A percentile compares a stretch with the other conserved stretches of the same genome.
These are phyloP conservation scores for Prosopis cineraria DNA, from an alignment of 306 rosid genomes.

Conservation along the genomic window DNA sequence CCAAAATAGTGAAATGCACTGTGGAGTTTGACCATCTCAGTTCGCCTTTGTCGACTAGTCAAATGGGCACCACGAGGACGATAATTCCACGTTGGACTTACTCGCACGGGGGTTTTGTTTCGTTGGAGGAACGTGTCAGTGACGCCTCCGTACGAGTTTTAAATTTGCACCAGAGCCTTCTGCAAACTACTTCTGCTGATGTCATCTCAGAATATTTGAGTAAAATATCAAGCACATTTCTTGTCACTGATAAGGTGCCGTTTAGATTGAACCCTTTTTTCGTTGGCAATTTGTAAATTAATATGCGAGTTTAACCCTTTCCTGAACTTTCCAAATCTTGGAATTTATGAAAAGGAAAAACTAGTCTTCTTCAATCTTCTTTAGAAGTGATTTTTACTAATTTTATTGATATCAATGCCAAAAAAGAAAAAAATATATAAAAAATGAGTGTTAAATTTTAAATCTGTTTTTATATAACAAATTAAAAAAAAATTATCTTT, in stretches of 20 bases:
- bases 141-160: constrained; percentile 31
- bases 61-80: constrained; percentile 21
- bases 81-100: constrained; percentile 20
- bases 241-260: too few species aligned
- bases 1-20: constrained; percentile 31
- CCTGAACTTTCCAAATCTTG: too few species aligned
- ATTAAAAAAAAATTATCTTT: too few species aligned
- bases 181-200: background rate
- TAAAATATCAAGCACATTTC: background rate
- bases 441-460: too few species aligned
- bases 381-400: too few species aligned
- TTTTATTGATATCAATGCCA: too few species aligned
- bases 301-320: background rate
- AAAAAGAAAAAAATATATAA: too few species aligned
- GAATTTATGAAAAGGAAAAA: too few species aligned
- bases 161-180: background rate
- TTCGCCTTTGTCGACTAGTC: constrained; percentile 30
- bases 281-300: background rate
- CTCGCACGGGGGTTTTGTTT: constrained; percentile 37
- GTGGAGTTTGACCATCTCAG: constrained; percentile 55
- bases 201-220: background rate
- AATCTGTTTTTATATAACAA: too few species aligned
- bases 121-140: constrained; percentile 33
- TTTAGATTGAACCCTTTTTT: too few species aligned
- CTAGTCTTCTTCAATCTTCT: too few species aligned